Evolutionary conservation across 2,329 filamentous ascomycete genomes (phyloP), one percentile per base, ranked within the genome.

Genomic region (Phyllosticta paracitricarpa): DNA sequence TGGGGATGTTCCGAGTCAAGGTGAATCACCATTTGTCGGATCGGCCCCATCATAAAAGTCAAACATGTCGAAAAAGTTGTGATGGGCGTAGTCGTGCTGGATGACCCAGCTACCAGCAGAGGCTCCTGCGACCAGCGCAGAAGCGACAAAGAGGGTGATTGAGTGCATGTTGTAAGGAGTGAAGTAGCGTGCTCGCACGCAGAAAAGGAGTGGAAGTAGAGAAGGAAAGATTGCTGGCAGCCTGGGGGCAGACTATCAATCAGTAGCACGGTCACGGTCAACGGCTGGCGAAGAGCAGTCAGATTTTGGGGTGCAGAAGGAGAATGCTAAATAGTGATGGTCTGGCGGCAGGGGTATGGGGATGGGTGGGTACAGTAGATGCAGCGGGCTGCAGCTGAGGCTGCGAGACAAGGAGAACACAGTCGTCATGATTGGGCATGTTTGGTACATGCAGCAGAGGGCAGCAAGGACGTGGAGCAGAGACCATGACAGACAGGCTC

Each of bases 21-120:
- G 19, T 22, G 19, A 22, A 22, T 51, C 59, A 71, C 77, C 78
- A 56, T 76, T 67, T 2, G 78, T 80, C 0, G 78, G 78, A 62
- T 80, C 78, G 0, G 66, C 54, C 19, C 65, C 73, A 24, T 72
- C 74, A 65, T 68, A 75, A 59, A 71, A 68, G 28, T 66, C 65
- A 65, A 75, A 76, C 58, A 63, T 66, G 64, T 70, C 64, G 64
- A 76, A 75, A 68, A 76, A 76, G 35, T 57, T 67, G 2, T 64
- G 62, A 22, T 64, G 59, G 7, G 48, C 60, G 62, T 66, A 66
- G 52, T 62, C 64, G 54, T 66, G 64, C 54, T 65, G 33, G 22
- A 66, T 25, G 19, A 58, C 63, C 64, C 65, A 66, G 72, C 71
- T 71, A 69, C 72, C 72, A 72, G 73, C 71, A 69, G 69, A 69